These are phyloP conservation scores for Vicia sativa DNA, from an alignment of 306 rosid species.

Conservation along the genomic window DNA sequence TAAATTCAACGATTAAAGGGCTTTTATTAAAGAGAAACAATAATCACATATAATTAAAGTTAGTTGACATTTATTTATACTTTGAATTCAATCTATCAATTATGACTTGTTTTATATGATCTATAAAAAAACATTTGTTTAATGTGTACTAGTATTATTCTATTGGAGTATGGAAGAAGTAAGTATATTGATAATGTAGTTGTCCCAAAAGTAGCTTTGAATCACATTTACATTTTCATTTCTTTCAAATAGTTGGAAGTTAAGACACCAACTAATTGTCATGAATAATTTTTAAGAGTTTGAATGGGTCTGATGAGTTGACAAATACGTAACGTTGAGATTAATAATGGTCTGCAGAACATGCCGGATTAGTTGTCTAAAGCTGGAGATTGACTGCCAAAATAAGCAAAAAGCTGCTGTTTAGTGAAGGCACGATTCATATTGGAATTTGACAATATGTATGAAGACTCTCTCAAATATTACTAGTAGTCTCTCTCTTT, in stretches of 20 bases:
- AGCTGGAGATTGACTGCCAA: constrained; percentile 22
- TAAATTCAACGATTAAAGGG: not conserved
- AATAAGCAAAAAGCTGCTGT: constrained; percentile 15
- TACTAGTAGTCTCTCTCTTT: not conserved
- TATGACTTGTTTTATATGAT: not conserved
- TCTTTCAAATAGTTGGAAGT: not conserved
- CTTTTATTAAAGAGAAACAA: not conserved
- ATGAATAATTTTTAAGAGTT: constrained; percentile 2
- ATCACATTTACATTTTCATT: constrained; percentile 1
- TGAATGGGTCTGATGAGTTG: not conserved
- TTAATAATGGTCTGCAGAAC: not conserved
- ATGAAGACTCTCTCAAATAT: constrained; percentile 18
- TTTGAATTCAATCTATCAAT: not conserved
- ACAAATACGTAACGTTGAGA: constrained; percentile 4
- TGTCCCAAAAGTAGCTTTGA: constrained; percentile 5
- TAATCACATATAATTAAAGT: not conserved
- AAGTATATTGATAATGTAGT: not conserved
- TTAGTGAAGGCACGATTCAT: constrained; percentile 14
- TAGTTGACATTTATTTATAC: not conserved
- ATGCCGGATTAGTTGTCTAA: constrained; percentile 5
- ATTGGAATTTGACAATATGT: constrained; percentile 24
- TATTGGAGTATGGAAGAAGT: not conserved
- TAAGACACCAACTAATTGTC: not conserved
- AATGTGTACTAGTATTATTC: not conserved
- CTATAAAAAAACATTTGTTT: not conserved